Base-by-base conservation (phyloP, 192 early-diverging fungal species). In the Coemansia sp. region DNA sequence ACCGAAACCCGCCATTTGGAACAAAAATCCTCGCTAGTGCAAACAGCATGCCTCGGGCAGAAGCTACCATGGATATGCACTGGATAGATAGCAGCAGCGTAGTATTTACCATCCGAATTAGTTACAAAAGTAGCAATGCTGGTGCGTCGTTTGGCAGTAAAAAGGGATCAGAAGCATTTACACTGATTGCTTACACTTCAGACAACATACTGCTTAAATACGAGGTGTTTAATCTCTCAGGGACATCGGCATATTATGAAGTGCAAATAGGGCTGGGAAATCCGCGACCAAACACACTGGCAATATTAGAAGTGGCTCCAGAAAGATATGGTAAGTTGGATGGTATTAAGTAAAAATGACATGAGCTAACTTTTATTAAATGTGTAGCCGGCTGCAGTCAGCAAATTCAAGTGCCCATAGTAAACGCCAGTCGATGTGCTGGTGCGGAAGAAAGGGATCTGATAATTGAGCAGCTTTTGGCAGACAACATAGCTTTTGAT, bases 1-100 rank as follows among this genome's bases (percentile, higher is more conserved):
- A 62, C 6, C 68, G 81, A 4, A 82, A 83, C 26, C 84, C 84
- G 6, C 81, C 85, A 40, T 81, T 83, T 56, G 86, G 86, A 10
- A 85, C 81, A 57, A 82, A 76, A 42, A 66, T 84, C 20, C 17
- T 66, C 2, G 28, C 62, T 3, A 54, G 32, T 18, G 65, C 62
- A 0, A 40, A 56, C 10, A 18, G 14, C 0, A 18, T 75, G n/a
- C 66, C 66, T 0, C 9, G 6, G 3, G 52, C 18, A 20, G 45
- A 30, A 1, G 31, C 61, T 1, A 47, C 56, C 11, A 52, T 68
- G 48, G 12, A 40, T 1, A 30, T 42, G 7, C 26, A 34, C 14
- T 75, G 72, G 72, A 28, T 68, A 0, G 66, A 75, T 21, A 36
- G n/a, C 3, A 15, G 20, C 32, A 64, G 58, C 12, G 42, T 69